Evolutionary conservation across 2,329 filamentous ascomycete species (phyloP), one percentile per base, ranked within the genome.

Genomic region (Fusarium scirpi): DNA sequence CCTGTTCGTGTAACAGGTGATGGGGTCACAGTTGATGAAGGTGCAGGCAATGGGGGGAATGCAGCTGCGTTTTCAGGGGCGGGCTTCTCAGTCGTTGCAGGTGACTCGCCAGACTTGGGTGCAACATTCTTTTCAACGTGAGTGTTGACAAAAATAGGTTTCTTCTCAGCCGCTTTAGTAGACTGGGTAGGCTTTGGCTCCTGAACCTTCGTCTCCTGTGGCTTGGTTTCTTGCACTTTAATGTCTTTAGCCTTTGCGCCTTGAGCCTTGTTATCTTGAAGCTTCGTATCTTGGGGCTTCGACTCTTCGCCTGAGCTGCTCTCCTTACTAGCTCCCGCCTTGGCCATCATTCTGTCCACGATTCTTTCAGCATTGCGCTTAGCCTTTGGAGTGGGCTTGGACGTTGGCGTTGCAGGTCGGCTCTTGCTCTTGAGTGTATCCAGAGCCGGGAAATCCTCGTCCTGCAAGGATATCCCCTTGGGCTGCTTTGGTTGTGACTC

Each of bases 391-490:
- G 78, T 78, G 52, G 75, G 75, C 55, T 77, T 81, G 8, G 79
- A 75, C 2, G 77, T 77, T 2, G 80, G 78, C 13, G 80, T 82
- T 2, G 81, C 74, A 5, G 80, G 79, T 75, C 43, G 77, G 56
- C 34, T 77, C 73, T 24, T 71, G 48, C 40, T 82, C 80, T 45
- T 78, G 24, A 82, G 78, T 12, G 85, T 80, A 65, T 86, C 83
- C 8, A 91, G 79, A 5, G 87, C 85, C 13, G 89, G 89, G 71
- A 90, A 91, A 70, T 91, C 89, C 71, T 90, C 88, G 25, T 89
- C 86, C 63, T 89, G 85, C 46, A 90, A 77, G 30, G 85, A 65
- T 41, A 59, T 49, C 47, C 56, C 70, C 55, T 65, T 72, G 2
- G 69, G 34, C 47, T 74, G 70, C 52, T 67, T 70, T 6, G 67